Evolutionary conservation across 352 stramenopile species (phyloP), one percentile per base, ranked within the genome.

Genomic region (Phytophthora crassamura): DNA sequence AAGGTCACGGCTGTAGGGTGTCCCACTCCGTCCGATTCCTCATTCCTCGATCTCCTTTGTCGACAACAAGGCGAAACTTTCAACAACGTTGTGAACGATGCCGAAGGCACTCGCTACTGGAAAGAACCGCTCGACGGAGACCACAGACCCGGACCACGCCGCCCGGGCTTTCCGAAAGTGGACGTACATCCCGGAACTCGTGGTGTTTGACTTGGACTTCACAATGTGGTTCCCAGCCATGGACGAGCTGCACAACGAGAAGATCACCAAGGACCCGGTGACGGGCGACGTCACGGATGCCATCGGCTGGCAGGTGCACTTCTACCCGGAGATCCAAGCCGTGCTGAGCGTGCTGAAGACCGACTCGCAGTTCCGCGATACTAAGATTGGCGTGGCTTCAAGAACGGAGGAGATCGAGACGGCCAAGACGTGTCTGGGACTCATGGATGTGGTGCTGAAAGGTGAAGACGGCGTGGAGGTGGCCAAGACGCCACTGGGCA

Each of bases 211-310:
- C 43, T 58, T 90, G 38, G 81, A 90, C 66, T 88, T 88, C 62
- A 90, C 74, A n/a, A 56, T 90, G 32, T 93, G 88, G 86, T 79
- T 82, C 43, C 86, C 86, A 2, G 87, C 93, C 68, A 93, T 96
- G 82, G 93, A 94, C 63, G 83, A 93, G 64, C 69, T 96, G 47
- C 68, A 83, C 54, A 86, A 86, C 41, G 71, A 82, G 39, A 81
- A 78, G 38, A 93, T 94, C 80, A 71, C 60, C 46, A 83, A 87
- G 55, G n/a, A n/a, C n/a, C n/a, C n/a, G n/a, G n/a, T n/a, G n/a
- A n/a, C n/a, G n/a, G n/a, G n/a, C n/a, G n/a, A n/a, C n/a, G n/a
- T n/a, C n/a, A n/a, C n/a, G n/a, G n/a, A n/a, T n/a, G n/a, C n/a
- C n/a, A n/a, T n/a, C n/a, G n/a, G n/a, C n/a, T n/a, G n/a, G n/a